Base-by-base conservation (phyloP, 495 filamentous ascomycete species). In the Penicillium angulare region DNA sequence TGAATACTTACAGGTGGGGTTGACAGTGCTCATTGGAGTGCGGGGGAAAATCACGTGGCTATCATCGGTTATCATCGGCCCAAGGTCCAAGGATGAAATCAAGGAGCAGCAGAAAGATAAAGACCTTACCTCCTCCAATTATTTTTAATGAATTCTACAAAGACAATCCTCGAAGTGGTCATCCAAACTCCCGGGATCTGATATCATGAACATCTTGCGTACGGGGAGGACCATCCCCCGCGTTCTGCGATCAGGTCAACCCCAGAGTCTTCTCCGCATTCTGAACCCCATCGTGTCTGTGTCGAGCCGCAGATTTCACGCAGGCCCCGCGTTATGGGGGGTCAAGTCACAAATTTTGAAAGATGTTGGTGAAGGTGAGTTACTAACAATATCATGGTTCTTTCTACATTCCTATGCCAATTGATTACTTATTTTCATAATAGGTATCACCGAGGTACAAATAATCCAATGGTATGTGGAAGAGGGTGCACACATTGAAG, bases 401-500 rank as follows among this genome's bases (percentile, higher is more conserved):
- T 7, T 6, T 31, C 27, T 6, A 31, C 8, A 31, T 31, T 6
- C 3, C n/a, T 17, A 9, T 13, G 21, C 17, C 39, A 47, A 43
- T 61, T 58, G 18, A 29, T 60, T 38, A 55, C 47, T 53, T 29
- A 54, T 49, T 16, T 39, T 13, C 29, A 29, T 12, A 33, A 50
- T 36, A 96, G 91, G 93, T 41, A 98, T 97, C 61, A 89, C 90
- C 56, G 93, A 98, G 72, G 95, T 93, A 67, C 92, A 97, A 67
- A 89, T 99, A 61, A 97, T 97, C 58, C 95, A 97, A 75, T 99
- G 95, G 95, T 99, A 97, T 67, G 93, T 97, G 52, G 87, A 96
- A 67, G 92, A 95, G 43, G 92, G 88, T 43, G 95, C 95, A 20
- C 84, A 90, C 46, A 90, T 99, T 57, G 92, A 97, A 75, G 90